Evolutionary conservation across 352 stramenopile genomes (phyloP).

Genomic region (Blastocystis sp.): DNA sequence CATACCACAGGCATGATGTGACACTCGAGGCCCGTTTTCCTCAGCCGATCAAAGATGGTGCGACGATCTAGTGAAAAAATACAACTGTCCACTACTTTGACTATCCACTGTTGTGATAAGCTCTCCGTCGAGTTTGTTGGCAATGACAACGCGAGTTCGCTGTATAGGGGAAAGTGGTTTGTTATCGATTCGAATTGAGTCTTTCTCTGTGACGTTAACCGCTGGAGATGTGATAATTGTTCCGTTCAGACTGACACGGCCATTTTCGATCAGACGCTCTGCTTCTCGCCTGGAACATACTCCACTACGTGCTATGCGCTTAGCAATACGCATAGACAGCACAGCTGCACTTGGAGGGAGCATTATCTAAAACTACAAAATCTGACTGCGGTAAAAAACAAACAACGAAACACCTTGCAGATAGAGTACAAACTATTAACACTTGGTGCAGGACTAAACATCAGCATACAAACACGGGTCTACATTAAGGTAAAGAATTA

Average conservation of each 20-base stretch:
- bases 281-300: constrained; percentile 76
- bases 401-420: neutral
- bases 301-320: constrained; percentile 75
- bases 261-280: constrained; percentile 74
- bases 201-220: constrained; percentile 69
- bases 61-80: constrained; percentile 71
- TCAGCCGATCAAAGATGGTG: constrained; percentile 80
- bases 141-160: constrained; percentile 75
- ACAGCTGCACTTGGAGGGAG: neutral
- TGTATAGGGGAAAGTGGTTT: constrained; percentile 67
- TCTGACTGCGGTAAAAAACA: neutral
- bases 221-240: constrained; percentile 66
- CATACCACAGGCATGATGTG: constrained; percentile 80
- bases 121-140: constrained; percentile 77
- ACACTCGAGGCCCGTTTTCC: constrained; percentile 73
- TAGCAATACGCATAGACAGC: constrained; percentile 71
- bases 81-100: neutral
- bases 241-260: constrained; percentile 75
- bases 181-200: constrained; percentile 71
- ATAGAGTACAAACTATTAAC: neutral
- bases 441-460: neutral
- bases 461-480: neutral
- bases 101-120: constrained; percentile 64
- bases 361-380: neutral
- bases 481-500: neutral